phyloP scores from a whole-genome alignment of 306 rosid species.

The Cucurbita moschata region DNA sequence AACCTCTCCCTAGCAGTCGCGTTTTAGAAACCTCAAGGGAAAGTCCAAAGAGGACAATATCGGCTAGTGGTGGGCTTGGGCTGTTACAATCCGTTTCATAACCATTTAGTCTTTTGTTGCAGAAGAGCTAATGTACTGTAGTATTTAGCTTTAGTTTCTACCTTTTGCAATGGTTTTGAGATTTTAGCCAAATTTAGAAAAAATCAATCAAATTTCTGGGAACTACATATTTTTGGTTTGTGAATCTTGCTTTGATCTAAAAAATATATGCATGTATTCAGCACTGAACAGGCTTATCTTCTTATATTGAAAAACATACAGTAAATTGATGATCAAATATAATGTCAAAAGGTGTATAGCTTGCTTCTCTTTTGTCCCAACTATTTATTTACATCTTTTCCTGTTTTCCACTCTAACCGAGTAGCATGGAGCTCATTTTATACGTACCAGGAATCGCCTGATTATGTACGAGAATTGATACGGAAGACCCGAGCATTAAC shows the following conservation, averaged over 20 bases:
- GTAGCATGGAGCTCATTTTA: slow-evolving; percentile 5
- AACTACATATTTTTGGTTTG: not conserved
- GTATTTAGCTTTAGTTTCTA: not conserved
- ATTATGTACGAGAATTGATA: slow-evolving; percentile 50
- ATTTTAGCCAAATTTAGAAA: not conserved
- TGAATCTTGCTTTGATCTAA: not conserved
- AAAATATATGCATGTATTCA: not conserved
- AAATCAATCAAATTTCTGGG: not conserved
- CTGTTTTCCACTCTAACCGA: not conserved
- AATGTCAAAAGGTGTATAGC: not conserved
- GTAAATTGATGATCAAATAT: not conserved
- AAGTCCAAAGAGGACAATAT: no score
- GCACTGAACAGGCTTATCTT: not conserved
- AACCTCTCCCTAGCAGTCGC: no score
- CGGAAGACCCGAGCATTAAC: slow-evolving; percentile 49
- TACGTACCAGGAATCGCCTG: slow-evolving; percentile 44
- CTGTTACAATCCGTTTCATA: not conserved
- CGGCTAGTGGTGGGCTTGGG: no score
- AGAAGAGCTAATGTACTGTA: not conserved
- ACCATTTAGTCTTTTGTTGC: not conserved
- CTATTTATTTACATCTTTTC: not conserved
- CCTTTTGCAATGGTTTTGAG: not conserved
- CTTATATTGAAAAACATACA: not conserved
- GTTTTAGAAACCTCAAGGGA: no score
- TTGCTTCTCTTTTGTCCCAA: not conserved